A percentile compares a stretch with the other conserved stretches of the same genome.
Evolutionary conservation across 805 yeast genomes (phyloP).

Genomic region (Yamadazyma endophytica): DNA sequence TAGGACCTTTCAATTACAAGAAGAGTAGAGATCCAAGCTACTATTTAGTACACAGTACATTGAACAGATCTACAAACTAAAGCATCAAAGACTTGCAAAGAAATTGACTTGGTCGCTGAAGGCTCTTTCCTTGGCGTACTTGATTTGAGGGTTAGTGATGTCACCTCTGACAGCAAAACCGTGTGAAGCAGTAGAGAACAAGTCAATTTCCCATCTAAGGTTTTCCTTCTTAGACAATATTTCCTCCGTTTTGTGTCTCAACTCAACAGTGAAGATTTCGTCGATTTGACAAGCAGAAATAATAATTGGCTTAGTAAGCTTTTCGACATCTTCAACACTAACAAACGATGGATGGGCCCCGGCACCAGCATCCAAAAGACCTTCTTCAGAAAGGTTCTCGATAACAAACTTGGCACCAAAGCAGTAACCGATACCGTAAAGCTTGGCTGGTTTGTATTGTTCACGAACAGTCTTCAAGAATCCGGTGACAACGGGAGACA

Average conservation of each 20-base stretch:
- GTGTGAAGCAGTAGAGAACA: slow-evolving; percentile 63
- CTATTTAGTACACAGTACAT: no score
- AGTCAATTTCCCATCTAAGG: slow-evolving; percentile 53
- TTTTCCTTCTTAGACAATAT: slow-evolving; percentile 42
- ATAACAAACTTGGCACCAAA: slow-evolving; percentile 74
- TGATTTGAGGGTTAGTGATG: slow-evolving; percentile 43
- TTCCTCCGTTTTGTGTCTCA: slow-evolving; percentile 59
- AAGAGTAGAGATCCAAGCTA: no score
- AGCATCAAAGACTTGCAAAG: no score
- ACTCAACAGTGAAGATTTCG: slow-evolving; percentile 54
- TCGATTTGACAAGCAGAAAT: slow-evolving; percentile 78
- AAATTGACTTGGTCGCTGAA: slow-evolving; percentile 40
- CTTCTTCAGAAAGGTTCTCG: slow-evolving; percentile 42
- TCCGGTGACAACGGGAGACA: slow-evolving; percentile 44
- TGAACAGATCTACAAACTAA: no score
- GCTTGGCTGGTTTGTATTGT: slow-evolving; percentile 25
- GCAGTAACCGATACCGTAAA: slow-evolving; percentile 74
- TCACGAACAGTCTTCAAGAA: slow-evolving; percentile 43
- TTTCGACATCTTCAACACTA: slow-evolving; percentile 57
- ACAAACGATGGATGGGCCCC: slow-evolving; percentile 84
- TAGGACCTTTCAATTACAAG: no score
- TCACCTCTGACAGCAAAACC: slow-evolving; percentile 86
- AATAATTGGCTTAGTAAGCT: slow-evolving; percentile 52
- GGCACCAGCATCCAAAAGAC: slow-evolving; percentile 47
- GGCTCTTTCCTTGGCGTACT: slow-evolving; percentile 66